Evolutionary conservation across 148 eudicot species (phyloP).

Genomic region (Cornus florida): DNA sequence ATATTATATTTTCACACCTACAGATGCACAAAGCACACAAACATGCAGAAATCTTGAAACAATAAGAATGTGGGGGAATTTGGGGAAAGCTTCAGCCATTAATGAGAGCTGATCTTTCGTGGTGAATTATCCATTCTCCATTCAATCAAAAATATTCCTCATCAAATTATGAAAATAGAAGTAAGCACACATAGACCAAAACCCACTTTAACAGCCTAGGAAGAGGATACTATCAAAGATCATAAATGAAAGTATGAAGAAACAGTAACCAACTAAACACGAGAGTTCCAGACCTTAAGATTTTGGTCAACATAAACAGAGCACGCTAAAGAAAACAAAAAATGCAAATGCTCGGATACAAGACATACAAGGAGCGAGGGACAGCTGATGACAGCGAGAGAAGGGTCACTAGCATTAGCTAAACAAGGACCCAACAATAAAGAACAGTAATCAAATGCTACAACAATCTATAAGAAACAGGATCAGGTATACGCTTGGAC

Average conservation of each 20-base stretch:
- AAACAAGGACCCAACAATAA: too few relatives aligned
- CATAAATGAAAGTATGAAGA: neutral
- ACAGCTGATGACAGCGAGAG: neutral
- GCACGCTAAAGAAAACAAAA: neutral
- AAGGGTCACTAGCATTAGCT: neutral
- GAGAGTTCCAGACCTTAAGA: too few relatives aligned
- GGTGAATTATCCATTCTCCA: too few relatives aligned
- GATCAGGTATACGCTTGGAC: neutral
- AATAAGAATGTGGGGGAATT: neutral
- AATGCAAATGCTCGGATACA: neutral
- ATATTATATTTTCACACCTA: too few relatives aligned
- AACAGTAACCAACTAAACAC: neutral
- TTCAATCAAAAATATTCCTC: too few relatives aligned
- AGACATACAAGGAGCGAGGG: neutral
- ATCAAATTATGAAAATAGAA: too few relatives aligned
- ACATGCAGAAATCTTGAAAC: neutral
- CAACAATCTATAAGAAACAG: neutral
- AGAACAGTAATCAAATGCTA: neutral
- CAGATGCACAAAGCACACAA: too few relatives aligned
- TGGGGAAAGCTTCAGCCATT: neutral
- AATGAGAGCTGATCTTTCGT: neutral
- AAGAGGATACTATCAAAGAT: too few relatives aligned
- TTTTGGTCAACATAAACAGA: neutral
- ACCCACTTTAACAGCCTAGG: too few relatives aligned
- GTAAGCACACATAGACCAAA: too few relatives aligned